Conservation (phyloP, 257 asterid species). For the Solanum commersonii region DNA sequence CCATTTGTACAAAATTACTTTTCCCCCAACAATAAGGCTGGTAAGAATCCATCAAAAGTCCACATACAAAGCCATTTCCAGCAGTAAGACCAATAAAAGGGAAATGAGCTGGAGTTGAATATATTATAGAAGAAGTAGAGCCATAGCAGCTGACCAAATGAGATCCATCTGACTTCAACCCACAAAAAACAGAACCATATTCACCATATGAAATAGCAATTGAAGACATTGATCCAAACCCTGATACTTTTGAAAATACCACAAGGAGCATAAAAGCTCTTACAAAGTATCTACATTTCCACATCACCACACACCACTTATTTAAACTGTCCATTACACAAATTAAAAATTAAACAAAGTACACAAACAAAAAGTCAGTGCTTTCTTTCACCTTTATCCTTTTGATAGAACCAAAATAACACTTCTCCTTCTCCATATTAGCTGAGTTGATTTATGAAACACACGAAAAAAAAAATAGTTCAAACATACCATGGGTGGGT, state of each 20-base stretch:
- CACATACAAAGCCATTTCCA: slow-evolving; percentile 81
- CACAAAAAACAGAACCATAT: slow-evolving; percentile 76
- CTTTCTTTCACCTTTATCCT: background rate
- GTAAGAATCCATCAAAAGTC: slow-evolving; percentile 40
- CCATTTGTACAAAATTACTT: slow-evolving; percentile 52
- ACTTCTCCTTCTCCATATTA: background rate
- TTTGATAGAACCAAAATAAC: background rate
- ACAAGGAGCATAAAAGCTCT: slow-evolving; percentile 16
- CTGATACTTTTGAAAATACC: slow-evolving; percentile 29
- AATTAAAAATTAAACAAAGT: background rate
- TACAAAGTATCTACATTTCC: slow-evolving; percentile 6
- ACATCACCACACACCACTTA: background rate
- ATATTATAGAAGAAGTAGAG: slow-evolving; percentile 48
- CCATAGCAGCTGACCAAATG: slow-evolving; percentile 69
- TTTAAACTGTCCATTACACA: slow-evolving; percentile 16
- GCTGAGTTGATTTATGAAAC: background rate
- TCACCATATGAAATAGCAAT: slow-evolving; percentile 82
- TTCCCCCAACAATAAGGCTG: slow-evolving; percentile 91
- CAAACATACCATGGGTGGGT: background rate
- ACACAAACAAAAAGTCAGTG: background rate
- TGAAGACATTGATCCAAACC: slow-evolving; percentile 90
- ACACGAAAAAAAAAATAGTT: background rate
- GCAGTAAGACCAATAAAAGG: slow-evolving; percentile 63
- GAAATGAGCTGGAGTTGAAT: slow-evolving; percentile 44
- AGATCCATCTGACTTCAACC: slow-evolving; percentile 76